Evolutionary conservation across 2,329 filamentous ascomycete genomes (phyloP).

Genomic region (Pseudofabraea citricarpa): DNA sequence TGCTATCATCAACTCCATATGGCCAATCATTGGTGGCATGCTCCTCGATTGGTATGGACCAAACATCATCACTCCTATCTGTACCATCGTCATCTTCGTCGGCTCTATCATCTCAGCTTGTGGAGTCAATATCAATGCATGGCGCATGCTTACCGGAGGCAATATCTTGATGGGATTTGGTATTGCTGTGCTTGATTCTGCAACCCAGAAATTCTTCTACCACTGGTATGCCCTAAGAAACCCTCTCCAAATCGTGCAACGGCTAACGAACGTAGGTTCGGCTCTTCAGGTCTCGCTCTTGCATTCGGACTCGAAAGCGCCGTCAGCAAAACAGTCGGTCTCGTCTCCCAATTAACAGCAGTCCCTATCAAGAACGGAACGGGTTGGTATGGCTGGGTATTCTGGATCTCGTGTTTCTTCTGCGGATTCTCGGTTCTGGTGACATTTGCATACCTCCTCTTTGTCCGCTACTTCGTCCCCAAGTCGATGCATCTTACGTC

Average conservation of each 20-base stretch:
- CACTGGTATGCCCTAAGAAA: too few species aligned
- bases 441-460: constrained; percentile 21
- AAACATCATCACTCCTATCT: constrained; percentile 10
- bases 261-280: too few species aligned
- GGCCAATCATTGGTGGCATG: constrained; percentile 24
- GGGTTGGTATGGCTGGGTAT: constrained; percentile 24
- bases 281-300: constrained; percentile 18
- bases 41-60: constrained; percentile 21
- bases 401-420: constrained; percentile 22
- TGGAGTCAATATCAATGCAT: constrained; percentile 18
- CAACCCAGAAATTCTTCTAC: constrained; percentile 15
- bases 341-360: constrained; percentile 21
- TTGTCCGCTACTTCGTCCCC: constrained; percentile 9
- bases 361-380: constrained; percentile 23
- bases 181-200: constrained; percentile 19
- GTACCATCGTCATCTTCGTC: constrained; percentile 18
- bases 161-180: constrained; percentile 25
- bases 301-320: constrained; percentile 21
- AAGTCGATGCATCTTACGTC: not conserved
- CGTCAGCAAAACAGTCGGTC: constrained; percentile 21
- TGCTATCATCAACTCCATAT: constrained; percentile 21
- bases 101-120: constrained; percentile 20
- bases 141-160: constrained; percentile 17
- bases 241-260: too few species aligned
- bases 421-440: constrained; percentile 18